A percentile compares a stretch with the other conserved stretches of the same genome.
These are phyloP conservation scores for Fusarium haematococcum DNA, from an alignment of 2,329 filamentous ascomycete genomes.

Conservation along the genomic window DNA sequence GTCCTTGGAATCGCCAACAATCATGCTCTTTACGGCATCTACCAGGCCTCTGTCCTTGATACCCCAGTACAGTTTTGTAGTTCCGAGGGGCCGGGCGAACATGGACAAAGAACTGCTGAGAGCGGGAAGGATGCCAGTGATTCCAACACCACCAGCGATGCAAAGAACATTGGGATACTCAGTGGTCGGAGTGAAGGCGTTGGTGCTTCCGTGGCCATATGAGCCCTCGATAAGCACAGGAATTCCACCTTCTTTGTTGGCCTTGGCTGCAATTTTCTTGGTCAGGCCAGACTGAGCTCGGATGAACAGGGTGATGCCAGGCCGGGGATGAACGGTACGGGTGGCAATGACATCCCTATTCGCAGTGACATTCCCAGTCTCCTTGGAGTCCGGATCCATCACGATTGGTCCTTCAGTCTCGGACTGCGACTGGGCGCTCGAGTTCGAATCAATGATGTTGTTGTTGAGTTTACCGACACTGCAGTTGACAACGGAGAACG, in stretches of 20 bases:
- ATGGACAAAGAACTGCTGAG: slow-evolving; percentile 36
- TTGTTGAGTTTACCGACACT: slow-evolving; percentile 11
- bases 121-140: slow-evolving; percentile 45
- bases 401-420: slow-evolving; percentile 10
- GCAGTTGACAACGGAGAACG: slow-evolving; percentile 45
- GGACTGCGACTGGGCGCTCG: slow-evolving; percentile 8
- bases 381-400: slow-evolving; percentile 11
- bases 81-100: slow-evolving; percentile 32
- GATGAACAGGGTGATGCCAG: slow-evolving; percentile 46
- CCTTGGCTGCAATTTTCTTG: slow-evolving; percentile 25
- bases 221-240: slow-evolving; percentile 46
- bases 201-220: slow-evolving; percentile 43
- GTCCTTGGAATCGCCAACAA: slow-evolving; percentile 16
- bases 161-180: slow-evolving; percentile 44
- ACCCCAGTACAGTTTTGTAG: slow-evolving; percentile 48
- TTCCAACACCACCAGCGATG: slow-evolving; percentile 49
- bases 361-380: slow-evolving; percentile 10
- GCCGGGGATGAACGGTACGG: not conserved
- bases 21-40: slow-evolving; percentile 40
- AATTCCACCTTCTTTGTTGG: slow-evolving; percentile 23
- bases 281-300: slow-evolving; percentile 43
- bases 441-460: not conserved
- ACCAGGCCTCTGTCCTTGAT: slow-evolving; percentile 41
- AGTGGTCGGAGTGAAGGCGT: slow-evolving; percentile 25
- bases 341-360: not conserved